Percentiles rank a stretch among this genome's conserved stretches.
These are phyloP conservation scores for Diaporthe aspalathi DNA, from an alignment of 2,329 filamentous ascomycete species.

Conservation along the genomic window DNA sequence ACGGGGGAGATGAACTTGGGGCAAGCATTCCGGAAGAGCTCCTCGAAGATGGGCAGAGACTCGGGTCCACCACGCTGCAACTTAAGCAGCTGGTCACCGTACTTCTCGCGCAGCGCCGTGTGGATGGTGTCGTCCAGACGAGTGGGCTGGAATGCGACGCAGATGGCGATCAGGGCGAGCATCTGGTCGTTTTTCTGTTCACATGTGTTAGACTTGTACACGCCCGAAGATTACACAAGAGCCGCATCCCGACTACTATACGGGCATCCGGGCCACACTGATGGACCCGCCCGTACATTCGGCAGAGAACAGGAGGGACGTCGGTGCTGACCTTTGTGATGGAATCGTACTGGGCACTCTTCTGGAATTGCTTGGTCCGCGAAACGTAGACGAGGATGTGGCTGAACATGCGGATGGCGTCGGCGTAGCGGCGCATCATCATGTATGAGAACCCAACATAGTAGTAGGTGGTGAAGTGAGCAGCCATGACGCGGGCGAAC, in stretches of 20 bases:
- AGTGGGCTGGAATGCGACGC: conserved; percentile 96
- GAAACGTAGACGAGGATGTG: conserved; percentile 99
- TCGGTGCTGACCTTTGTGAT: conserved; percentile 78
- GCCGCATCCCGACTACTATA: neutral
- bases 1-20: conserved; percentile 99
- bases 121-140: conserved; percentile 99
- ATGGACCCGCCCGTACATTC: neutral
- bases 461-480: conserved; percentile 99
- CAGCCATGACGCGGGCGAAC: conserved; percentile 99
- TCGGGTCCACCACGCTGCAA: conserved; percentile 97
- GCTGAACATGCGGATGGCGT: conserved; percentile 99
- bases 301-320: neutral
- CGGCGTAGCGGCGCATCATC: conserved; percentile 99
- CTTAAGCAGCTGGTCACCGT: conserved; percentile 96
- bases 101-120: conserved; percentile 97
- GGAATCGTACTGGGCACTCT: conserved; percentile 97
- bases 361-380: conserved; percentile 99
- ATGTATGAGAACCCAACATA: conserved; percentile 99
- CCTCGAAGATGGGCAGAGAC: conserved; percentile 95
- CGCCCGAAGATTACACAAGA: neutral
- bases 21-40: conserved; percentile 97
- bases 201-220: neutral
- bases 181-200: conserved; percentile 95
- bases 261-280: neutral
- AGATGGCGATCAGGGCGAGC: conserved; percentile 99